Conservation (phyloP, 2,329 filamentous ascomycete species). For the Ophiostoma fasciatum region DNA sequence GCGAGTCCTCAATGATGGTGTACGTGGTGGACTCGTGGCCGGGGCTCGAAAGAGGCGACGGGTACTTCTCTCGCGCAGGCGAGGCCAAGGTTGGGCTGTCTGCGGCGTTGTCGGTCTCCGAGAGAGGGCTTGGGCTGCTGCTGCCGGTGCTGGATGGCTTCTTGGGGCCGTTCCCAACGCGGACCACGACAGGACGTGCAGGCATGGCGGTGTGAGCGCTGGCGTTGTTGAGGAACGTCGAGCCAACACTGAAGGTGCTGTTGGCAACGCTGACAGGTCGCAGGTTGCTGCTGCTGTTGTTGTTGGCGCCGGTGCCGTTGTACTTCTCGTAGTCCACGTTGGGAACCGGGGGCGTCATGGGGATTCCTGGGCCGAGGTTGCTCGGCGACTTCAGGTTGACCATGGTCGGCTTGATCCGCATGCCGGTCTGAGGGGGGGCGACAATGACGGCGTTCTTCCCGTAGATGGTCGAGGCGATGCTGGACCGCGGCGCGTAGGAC, state of each 20-base stretch:
- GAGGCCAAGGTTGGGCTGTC: not conserved
- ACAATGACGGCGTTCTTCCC: constrained; percentile 76
- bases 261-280: constrained; percentile 36
- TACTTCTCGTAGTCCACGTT: constrained; percentile 52
- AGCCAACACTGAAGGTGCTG: constrained; percentile 51
- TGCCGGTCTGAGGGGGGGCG: constrained; percentile 71
- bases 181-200: constrained; percentile 44
- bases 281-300: constrained; percentile 28
- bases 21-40: constrained; percentile 27
- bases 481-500: constrained; percentile 47
- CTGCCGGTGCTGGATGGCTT: constrained; percentile 18
- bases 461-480: constrained; percentile 87
- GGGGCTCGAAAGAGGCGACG: not conserved
- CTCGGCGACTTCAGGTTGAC: constrained; percentile 73
- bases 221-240: constrained; percentile 52
- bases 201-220: constrained; percentile 41
- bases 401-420: constrained; percentile 77
- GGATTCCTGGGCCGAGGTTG: constrained; percentile 31
- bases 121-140: too few species aligned
- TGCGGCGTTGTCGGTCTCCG: not conserved
- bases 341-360: constrained; percentile 55
- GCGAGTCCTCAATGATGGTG: constrained; percentile 36
- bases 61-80: constrained; percentile 9
- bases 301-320: constrained; percentile 30
- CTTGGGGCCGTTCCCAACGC: constrained; percentile 37